Conservation (phyloP, 2,329 filamentous ascomycete genomes). For the Aspergillus glaucus region DNA sequence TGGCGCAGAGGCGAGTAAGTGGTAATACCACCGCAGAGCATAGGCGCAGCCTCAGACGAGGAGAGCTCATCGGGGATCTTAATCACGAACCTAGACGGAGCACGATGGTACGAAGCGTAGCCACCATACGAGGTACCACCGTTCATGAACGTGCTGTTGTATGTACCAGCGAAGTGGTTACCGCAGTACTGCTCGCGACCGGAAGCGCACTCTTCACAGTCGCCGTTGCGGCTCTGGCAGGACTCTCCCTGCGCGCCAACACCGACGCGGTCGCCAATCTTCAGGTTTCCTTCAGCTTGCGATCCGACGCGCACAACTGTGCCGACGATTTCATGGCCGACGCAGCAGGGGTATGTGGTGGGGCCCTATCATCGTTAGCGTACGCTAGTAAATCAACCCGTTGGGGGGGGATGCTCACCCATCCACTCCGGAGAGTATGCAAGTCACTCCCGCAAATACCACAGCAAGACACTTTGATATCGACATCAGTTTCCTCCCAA, state of each 20-base stretch:
- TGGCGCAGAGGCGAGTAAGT: conserved; percentile 63
- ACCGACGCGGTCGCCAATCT: conserved; percentile 37
- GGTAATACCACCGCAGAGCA: conserved; percentile 75
- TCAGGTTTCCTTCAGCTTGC: conserved; percentile 24
- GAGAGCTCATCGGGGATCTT: conserved; percentile 50
- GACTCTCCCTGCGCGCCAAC: conserved; percentile 57
- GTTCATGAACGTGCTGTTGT: conserved; percentile 34
- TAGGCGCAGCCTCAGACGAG: conserved; percentile 55
- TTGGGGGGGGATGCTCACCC: conserved; percentile 19
- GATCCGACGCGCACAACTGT: conserved; percentile 52
- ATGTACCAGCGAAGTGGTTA: conserved; percentile 25
- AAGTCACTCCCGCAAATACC: conserved; percentile 60
- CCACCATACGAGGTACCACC: conserved; percentile 63
- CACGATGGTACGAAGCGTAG: conserved; percentile 52
- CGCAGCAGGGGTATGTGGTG: conserved; percentile 42
- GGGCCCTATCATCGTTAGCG: conserved; percentile 18
- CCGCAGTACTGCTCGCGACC: conserved; percentile 35
- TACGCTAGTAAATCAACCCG: too few relatives aligned
- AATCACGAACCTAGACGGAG: conserved; percentile 53
- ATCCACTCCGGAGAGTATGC: conserved; percentile 50
- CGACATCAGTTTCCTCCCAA: conserved; percentile 61
- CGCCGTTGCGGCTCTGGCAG: conserved; percentile 40
- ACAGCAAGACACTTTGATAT: conserved; percentile 59
- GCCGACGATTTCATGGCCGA: conserved; percentile 62
- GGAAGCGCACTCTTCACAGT: conserved; percentile 49